These are phyloP conservation scores for Parafenestella ontariensis DNA, from an alignment of 2,329 filamentous ascomycete genomes.

Conservation along the genomic window DNA sequence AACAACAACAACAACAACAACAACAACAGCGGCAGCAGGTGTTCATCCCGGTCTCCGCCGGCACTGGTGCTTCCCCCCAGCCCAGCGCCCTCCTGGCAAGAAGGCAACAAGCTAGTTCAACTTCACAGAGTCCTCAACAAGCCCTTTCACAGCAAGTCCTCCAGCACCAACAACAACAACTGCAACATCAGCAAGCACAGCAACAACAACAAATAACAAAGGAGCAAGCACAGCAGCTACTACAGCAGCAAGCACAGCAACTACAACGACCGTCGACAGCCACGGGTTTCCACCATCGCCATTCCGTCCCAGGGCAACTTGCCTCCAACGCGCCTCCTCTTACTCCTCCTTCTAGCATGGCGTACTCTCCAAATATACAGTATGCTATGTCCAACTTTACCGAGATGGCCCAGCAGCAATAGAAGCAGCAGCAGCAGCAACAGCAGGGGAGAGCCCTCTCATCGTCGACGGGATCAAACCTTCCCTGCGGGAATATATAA, in stretches of 20 bases:
- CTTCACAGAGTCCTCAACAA: not conserved
- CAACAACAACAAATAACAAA: not conserved
- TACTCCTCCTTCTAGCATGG: not conserved
- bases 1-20: too few species aligned
- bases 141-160: not conserved
- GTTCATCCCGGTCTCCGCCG: not conserved
- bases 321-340: not conserved
- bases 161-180: not conserved
- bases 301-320: too few species aligned
- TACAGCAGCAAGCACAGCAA: not conserved
- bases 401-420: too few species aligned
- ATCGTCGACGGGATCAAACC: too few species aligned
- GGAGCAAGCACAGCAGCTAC: too few species aligned
- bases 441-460: too few species aligned
- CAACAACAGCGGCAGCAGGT: too few species aligned
- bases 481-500: too few species aligned
- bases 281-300: too few species aligned
- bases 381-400: too few species aligned
- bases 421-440: too few species aligned
- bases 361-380: not conserved
- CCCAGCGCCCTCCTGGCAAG: not conserved
- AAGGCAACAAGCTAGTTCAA: not conserved
- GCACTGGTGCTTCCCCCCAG: not conserved
- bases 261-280: too few species aligned
- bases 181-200: not conserved